Evolutionary conservation across 2,329 filamentous ascomycete genomes (phyloP).

Genomic region (Fusarium austroafricanum): DNA sequence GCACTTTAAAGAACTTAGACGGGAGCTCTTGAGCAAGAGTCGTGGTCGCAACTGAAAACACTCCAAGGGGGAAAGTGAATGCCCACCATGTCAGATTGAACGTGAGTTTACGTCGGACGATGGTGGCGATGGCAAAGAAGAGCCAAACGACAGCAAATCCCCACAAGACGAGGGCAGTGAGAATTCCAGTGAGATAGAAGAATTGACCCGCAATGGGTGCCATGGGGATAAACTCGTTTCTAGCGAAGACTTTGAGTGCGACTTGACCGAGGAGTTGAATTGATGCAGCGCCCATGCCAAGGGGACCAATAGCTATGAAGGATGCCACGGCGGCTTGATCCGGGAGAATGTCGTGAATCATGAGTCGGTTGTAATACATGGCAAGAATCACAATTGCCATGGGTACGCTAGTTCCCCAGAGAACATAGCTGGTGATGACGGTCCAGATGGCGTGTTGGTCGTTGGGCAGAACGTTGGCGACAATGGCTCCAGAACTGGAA

Average conservation of each 20-base stretch:
- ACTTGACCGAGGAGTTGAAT: conserved; percentile 58
- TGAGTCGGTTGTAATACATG: conserved; percentile 72
- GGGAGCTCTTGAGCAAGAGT: conserved; percentile 48
- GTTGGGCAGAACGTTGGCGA: conserved; percentile 66
- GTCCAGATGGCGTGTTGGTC: conserved; percentile 64
- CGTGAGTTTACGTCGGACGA: conserved; percentile 47
- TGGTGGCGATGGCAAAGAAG: conserved; percentile 47
- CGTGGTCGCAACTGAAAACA: conserved; percentile 48
- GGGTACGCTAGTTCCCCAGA: conserved; percentile 67
- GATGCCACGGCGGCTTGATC: conserved; percentile 70
- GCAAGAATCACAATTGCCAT: conserved; percentile 67
- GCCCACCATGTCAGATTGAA: conserved; percentile 57
- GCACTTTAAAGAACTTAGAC: conserved; percentile 48
- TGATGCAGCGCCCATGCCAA: conserved; percentile 70
- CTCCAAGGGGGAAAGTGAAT: conserved; percentile 54
- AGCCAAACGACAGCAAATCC: conserved; percentile 51
- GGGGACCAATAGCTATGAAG: conserved; percentile 71
- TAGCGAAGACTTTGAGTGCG: conserved; percentile 49
- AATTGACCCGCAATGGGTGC: conserved; percentile 63
- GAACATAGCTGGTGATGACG: conserved; percentile 66
- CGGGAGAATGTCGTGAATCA: conserved; percentile 69
- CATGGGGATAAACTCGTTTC: conserved; percentile 49
- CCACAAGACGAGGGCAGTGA: conserved; percentile 51
- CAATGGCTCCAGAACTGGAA: conserved; percentile 65
- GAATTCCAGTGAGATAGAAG: conserved; percentile 65